Percentiles rank a stretch among this genome's conserved stretches.
These are phyloP conservation scores for Aurantiochytrium sp. DNA, from an alignment of 108 stramenopile species.

Conservation along the genomic window DNA sequence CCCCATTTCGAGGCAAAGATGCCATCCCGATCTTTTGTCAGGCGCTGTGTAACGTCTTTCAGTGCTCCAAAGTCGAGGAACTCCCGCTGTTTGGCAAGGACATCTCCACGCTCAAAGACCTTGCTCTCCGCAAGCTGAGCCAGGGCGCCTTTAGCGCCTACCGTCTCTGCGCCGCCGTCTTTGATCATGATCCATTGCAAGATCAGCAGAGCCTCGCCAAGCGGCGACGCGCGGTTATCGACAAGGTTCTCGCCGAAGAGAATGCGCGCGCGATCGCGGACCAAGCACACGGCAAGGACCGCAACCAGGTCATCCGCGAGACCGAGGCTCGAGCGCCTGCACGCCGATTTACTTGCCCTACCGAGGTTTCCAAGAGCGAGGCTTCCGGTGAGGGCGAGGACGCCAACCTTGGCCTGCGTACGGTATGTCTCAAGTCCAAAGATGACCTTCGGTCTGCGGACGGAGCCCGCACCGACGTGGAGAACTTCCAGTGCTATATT, in stretches of 20 bases:
- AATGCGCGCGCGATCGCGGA: not conserved
- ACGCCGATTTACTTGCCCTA: not conserved
- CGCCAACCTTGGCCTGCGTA: not conserved
- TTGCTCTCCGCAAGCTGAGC: not conserved
- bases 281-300: not conserved
- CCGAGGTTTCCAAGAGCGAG: too few species aligned
- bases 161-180: not conserved
- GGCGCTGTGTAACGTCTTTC: not conserved
- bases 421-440: not conserved
- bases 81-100: conserved; percentile 1
- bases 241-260: conserved; percentile 1
- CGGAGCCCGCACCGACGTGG: not conserved
- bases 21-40: not conserved
- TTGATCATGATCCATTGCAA: not conserved
- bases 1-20: conserved; percentile 7
- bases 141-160: conserved; percentile 29
- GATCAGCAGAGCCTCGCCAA: not conserved
- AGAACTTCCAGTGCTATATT: conserved; percentile 23
- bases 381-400: too few species aligned
- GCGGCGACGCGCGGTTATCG: not conserved
- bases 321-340: not conserved
- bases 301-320: not conserved
- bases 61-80: not conserved
- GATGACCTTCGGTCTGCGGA: not conserved
- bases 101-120: not conserved